These are phyloP conservation scores for Trichosporon inkin DNA, from an alignment of 1,284 basidiomycete species.

Conservation along the genomic window DNA sequence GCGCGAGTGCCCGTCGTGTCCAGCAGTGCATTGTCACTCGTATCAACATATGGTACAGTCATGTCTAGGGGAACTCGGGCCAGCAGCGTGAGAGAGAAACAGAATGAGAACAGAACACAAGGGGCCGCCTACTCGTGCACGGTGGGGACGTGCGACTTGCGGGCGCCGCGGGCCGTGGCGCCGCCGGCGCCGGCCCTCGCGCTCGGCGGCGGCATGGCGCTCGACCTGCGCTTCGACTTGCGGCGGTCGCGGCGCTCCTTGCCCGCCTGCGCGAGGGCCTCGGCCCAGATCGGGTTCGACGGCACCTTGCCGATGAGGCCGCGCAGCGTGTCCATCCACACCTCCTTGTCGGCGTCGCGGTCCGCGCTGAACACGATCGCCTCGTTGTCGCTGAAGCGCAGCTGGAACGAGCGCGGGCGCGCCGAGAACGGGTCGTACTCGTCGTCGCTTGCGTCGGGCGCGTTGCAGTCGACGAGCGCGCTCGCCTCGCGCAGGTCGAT, in stretches of 20 bases:
- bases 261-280: conserved; percentile 56
- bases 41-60: too few relatives aligned
- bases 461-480: conserved; percentile 65
- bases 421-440: conserved; percentile 62
- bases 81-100: too few relatives aligned
- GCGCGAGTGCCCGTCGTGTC: too few relatives aligned
- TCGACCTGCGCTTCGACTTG: background rate
- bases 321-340: conserved; percentile 77
- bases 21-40: too few relatives aligned
- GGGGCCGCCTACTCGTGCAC: background rate
- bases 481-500: conserved; percentile 86
- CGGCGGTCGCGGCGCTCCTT: conserved; percentile 10
- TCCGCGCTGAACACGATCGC: conserved; percentile 89
- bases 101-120: too few relatives aligned
- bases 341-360: conserved; percentile 76
- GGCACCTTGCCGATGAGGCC: conserved; percentile 81
- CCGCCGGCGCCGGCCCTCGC: background rate
- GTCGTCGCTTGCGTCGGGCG: conserved; percentile 49
- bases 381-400: conserved; percentile 74
- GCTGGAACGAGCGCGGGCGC: conserved; percentile 71
- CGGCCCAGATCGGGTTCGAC: conserved; percentile 83
- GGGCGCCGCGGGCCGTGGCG: too few relatives aligned
- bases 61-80: too few relatives aligned
- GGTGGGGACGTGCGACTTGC: conserved; percentile 1
- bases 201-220: conserved; percentile 3